phyloP scores from a whole-genome alignment of 1,284 basidiomycete species.

The Leccinum pachyderme region DNA sequence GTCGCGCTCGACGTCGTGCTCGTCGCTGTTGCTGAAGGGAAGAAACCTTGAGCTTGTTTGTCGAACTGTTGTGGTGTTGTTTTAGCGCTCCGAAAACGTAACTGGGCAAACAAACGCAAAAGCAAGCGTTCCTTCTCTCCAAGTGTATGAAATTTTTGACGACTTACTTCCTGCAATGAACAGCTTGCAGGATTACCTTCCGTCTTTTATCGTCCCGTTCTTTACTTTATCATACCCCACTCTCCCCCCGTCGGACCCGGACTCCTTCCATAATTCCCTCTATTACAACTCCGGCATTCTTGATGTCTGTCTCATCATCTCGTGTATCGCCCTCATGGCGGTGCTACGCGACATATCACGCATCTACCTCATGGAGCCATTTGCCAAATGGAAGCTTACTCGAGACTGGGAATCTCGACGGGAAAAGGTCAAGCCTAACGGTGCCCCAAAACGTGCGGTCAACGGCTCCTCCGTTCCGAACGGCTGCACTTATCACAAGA shows the following conservation, averaged over 20 bases:
- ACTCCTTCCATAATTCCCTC: constrained; percentile 64
- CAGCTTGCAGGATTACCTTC: constrained; percentile 42
- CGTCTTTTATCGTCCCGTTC: constrained; percentile 61
- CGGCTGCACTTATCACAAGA: constrained; percentile 20
- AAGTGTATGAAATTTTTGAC: constrained; percentile 35
- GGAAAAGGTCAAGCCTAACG: constrained; percentile 29
- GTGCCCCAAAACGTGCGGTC: constrained; percentile 25
- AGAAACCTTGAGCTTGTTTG: constrained; percentile 3
- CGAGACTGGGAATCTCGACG: constrained; percentile 19
- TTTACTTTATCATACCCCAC: constrained; percentile 74
- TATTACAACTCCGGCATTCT: constrained; percentile 71
- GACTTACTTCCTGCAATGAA: constrained; percentile 31
- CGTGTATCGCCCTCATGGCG: constrained; percentile 77
- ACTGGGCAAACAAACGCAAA: constrained; percentile 35
- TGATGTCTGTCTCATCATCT: constrained; percentile 71
- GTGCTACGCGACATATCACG: constrained; percentile 74
- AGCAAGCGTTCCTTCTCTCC: constrained; percentile 10
- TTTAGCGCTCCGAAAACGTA: constrained; percentile 28
- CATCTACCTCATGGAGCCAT: constrained; percentile 71
- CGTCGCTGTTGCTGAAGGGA: neutral
- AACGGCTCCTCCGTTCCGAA: constrained; percentile 35
- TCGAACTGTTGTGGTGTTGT: constrained; percentile 24
- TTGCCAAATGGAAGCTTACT: constrained; percentile 28
- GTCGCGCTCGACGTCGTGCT: constrained; percentile 5
- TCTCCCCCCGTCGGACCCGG: constrained; percentile 49